Evolutionary conservation across 2,329 filamentous ascomycete species (phyloP).

Genomic region (Rutstroemia sp.): DNA sequence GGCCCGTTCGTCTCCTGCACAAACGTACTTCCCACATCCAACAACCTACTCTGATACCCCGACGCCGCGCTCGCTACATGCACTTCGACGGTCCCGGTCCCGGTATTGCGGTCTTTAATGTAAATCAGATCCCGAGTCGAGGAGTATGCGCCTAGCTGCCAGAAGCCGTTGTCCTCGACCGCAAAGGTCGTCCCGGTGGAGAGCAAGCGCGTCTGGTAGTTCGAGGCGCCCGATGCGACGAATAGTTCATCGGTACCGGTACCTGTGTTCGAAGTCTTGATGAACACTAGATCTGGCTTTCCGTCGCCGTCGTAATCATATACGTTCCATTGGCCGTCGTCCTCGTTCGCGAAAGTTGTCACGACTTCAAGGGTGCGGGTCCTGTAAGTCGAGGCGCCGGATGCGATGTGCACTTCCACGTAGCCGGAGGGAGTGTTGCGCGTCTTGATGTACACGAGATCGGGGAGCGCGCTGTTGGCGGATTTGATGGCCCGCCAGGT

Average conservation of each 20-base stretch:
- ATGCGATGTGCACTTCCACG: conserved; percentile 5
- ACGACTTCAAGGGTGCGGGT: conserved; percentile 4
- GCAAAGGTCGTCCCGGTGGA: not conserved
- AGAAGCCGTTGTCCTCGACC: conserved; percentile 3
- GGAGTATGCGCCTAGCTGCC: conserved; percentile 1
- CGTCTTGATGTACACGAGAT: conserved; percentile 3
- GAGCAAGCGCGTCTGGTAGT: not conserved
- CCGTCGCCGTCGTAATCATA: conserved; percentile 8
- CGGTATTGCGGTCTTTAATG: conserved; percentile 6
- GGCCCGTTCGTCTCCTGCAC: conserved; percentile 2
- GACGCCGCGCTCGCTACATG: conserved; percentile 1
- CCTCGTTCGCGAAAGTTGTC: conserved; percentile 3
- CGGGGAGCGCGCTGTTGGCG: not conserved
- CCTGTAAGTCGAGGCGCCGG: not conserved
- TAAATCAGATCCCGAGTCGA: not conserved
- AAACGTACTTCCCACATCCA: conserved; percentile 3
- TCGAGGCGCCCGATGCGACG: conserved; percentile 3
- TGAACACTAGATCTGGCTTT: conserved; percentile 3
- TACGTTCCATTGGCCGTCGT: conserved; percentile 8
- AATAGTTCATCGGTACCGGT: not conserved
- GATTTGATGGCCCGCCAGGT: not conserved
- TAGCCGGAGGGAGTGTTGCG: not conserved
- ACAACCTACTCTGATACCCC: not conserved
- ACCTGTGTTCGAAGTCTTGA: conserved; percentile 8
- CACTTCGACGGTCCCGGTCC: not conserved